Percentiles rank a stretch among this genome's conserved stretches.
Conservation (phyloP, 2,329 filamentous ascomycete genomes). For the Dothistroma pini region DNA sequence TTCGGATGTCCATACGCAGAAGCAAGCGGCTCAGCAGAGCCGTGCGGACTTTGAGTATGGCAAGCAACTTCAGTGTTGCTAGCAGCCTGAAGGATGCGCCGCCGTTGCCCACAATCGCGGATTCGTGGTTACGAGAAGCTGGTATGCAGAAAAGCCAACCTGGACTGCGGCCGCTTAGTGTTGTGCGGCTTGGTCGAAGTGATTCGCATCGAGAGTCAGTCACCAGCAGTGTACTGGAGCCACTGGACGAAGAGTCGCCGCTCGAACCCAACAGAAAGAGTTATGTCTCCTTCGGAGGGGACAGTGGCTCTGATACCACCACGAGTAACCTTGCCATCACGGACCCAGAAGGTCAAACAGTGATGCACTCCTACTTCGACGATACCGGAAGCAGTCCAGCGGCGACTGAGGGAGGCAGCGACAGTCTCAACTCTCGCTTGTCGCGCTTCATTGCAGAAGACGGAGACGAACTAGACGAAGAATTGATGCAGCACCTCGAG, state of each 20-base stretch:
- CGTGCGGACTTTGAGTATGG: constrained; percentile 87
- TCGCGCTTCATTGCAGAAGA: constrained; percentile 84
- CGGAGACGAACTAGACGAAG: constrained; percentile 86
- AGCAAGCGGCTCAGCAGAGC: constrained; percentile 89
- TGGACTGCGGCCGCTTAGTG: constrained; percentile 56
- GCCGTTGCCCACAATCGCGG: constrained; percentile 91
- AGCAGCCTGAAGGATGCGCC: constrained; percentile 91
- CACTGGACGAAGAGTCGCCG: constrained; percentile 84
- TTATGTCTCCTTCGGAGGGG: constrained; percentile 79
- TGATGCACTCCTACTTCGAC: constrained; percentile 78
- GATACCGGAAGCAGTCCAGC: constrained; percentile 65
- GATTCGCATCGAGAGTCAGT: constrained; percentile 78
- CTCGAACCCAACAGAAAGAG: constrained; percentile 88
- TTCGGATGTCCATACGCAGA: constrained; percentile 84
- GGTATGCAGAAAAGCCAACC: constrained; percentile 43
- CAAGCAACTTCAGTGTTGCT: constrained; percentile 88
- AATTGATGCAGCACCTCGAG: constrained; percentile 82
- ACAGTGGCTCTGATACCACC: constrained; percentile 62
- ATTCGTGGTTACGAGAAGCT: constrained; percentile 75
- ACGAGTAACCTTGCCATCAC: constrained; percentile 69
- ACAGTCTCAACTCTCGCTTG: constrained; percentile 76
- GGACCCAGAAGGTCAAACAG: constrained; percentile 68
- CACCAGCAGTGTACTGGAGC: constrained; percentile 82
- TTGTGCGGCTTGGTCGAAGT: constrained; percentile 55
- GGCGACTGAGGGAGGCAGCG: constrained; percentile 47